Evolutionary conservation across 495 filamentous ascomycete genomes (phyloP).

Genomic region (Viridothelium virens): DNA sequence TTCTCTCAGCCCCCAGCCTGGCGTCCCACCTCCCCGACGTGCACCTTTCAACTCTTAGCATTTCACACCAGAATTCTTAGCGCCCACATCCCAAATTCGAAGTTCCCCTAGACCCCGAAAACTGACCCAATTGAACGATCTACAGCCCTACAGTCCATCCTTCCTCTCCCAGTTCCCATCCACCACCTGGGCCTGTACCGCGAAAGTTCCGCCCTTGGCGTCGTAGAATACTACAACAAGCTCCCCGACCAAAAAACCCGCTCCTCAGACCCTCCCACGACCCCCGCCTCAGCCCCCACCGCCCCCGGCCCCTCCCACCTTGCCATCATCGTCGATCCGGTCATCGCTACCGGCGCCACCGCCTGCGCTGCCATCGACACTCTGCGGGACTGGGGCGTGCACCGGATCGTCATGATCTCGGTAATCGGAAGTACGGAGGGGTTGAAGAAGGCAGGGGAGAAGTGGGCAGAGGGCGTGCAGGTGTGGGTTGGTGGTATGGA

Average conservation of each 20-base stretch:
- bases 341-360: conserved; percentile 90
- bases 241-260: conserved; percentile 60
- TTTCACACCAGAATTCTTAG: too few species aligned
- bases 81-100: too few species aligned
- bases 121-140: not conserved
- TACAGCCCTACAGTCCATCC: conserved; percentile 65
- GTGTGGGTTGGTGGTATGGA: conserved; percentile 81
- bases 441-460: conserved; percentile 56
- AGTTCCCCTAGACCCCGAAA: too few species aligned
- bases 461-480: conserved; percentile 67
- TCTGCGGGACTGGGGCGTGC: conserved; percentile 80
- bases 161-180: conserved; percentile 71
- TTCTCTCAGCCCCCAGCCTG: too few species aligned
- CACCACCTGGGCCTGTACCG: conserved; percentile 93
- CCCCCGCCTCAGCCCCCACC: conserved; percentile 33
- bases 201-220: conserved; percentile 72
- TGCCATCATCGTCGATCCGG: conserved; percentile 80
- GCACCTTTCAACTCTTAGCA: too few species aligned
- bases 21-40: too few species aligned
- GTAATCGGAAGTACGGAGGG: conserved; percentile 65
- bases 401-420: conserved; percentile 68
- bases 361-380: conserved; percentile 84
- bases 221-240: conserved; percentile 98
- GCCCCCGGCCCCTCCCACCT: conserved; percentile 46
- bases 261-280: conserved; percentile 28